Base-by-base conservation (phyloP, 2,329 filamentous ascomycete genomes). In the Chaetoscypha palmicola region DNA sequence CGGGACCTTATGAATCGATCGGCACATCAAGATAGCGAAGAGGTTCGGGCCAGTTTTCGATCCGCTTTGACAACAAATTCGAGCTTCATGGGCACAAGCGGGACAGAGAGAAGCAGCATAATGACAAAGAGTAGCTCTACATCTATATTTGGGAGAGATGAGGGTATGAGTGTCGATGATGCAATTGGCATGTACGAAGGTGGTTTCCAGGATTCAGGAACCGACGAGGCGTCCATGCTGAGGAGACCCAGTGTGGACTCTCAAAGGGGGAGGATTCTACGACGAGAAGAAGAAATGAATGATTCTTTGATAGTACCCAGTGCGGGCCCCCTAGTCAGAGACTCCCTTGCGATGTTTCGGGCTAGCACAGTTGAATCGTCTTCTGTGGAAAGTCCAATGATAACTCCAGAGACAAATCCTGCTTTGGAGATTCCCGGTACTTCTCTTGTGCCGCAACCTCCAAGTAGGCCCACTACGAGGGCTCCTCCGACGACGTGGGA, bases 61-160 rank as follows among this genome's bases (percentile, higher is more conserved):
- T 83, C 79, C 3, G 73, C 70, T 20, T 65, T 77, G 60, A 83
- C 79, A 3, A 76, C 69, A 3, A 70, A 71, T 43, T 81, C 77
- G 12, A 81, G 76, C 57, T 61, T 54, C 30, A 35, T 61, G 34
- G 59, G 73, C n/a, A 92, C 86, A 5, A 76, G 74, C 50, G 74
- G 75, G 8, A 94, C 87, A 1, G 86, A 91, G 59, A 76, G 86
- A 49, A 94, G 86, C 62, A 95, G 89, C 59, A 73, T 92, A 38
- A 63, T 83, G 51, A 92, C 88, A 3, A 88, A 86, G 55, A 78
- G 79, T 48, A 94, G 85, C 68, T 89, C 85, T 1, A 83, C 67
- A 66, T 92, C 70, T 49, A 73, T 72, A 64, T 63, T 68, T 51
- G 64, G 61, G 30, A 63, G 68, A 12, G 70, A 75, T 48, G 77